These are phyloP conservation scores for Neurospora sp. DNA, from an alignment of 495 filamentous ascomycete genomes.

Conservation along the genomic window DNA sequence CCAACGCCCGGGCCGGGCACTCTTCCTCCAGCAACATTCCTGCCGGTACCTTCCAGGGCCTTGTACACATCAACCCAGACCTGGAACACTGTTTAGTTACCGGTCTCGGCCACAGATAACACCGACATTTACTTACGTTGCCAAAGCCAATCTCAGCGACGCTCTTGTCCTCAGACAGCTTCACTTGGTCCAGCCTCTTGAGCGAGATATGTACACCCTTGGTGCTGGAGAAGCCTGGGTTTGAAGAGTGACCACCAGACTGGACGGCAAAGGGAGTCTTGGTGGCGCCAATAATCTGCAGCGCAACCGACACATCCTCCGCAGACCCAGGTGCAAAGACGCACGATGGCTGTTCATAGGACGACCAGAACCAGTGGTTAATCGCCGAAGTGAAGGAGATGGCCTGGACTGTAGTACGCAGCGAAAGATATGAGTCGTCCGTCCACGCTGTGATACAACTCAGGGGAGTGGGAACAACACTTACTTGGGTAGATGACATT, in stretches of 20 bases:
- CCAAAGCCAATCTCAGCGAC: conserved; percentile 37
- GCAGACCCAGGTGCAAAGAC: conserved; percentile 7
- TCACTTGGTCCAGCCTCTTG: conserved; percentile 15
- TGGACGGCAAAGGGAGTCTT: conserved; percentile 32
- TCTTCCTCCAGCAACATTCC: conserved; percentile 18
- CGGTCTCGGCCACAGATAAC: no score
- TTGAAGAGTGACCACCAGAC: conserved; percentile 33
- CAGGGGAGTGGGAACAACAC: background rate
- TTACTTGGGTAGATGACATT: conserved; percentile 4
- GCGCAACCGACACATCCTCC: conserved; percentile 12
- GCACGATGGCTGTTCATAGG: conserved; percentile 10
- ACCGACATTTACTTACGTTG: background rate
- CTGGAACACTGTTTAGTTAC: background rate
- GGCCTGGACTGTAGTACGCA: background rate
- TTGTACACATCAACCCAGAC: conserved; percentile 15
- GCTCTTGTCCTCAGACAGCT: conserved; percentile 21
- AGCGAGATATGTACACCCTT: conserved; percentile 24
- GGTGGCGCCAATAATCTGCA: conserved; percentile 10
- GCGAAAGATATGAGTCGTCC: background rate
- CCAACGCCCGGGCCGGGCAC: conserved; percentile 17
- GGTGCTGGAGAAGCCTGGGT: conserved; percentile 20
- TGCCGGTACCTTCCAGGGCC: conserved; percentile 5
- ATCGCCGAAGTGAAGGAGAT: background rate
- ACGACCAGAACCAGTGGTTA: conserved; percentile 18
- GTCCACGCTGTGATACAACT: background rate